These are phyloP conservation scores for Wickerhamomyces mucosus DNA, from an alignment of 805 yeast genomes.

Conservation along the genomic window DNA sequence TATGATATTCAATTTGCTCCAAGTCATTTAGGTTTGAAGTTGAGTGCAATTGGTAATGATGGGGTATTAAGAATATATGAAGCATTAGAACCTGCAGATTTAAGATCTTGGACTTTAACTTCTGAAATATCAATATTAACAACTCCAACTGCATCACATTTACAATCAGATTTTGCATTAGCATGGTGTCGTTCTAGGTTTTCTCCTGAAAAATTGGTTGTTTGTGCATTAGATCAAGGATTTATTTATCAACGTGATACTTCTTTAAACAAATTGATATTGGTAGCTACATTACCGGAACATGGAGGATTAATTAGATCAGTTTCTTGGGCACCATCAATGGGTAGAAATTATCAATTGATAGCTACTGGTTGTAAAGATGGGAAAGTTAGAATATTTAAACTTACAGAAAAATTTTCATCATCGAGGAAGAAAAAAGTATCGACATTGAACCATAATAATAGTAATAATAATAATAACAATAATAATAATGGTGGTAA, in stretches of 20 bases:
- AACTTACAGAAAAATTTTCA: slow-evolving; percentile 39
- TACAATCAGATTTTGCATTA: slow-evolving; percentile 78
- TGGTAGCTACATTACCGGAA: slow-evolving; percentile 63
- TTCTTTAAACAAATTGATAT: slow-evolving; percentile 37
- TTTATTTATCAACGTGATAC: slow-evolving; percentile 55
- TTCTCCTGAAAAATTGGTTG: slow-evolving; percentile 70
- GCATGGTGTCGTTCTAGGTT: slow-evolving; percentile 90
- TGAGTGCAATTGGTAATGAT: slow-evolving; percentile 86
- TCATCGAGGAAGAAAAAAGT: slow-evolving; percentile 3
- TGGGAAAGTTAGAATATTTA: slow-evolving; percentile 82
- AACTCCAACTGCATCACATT: slow-evolving; percentile 66
- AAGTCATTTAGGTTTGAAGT: slow-evolving; percentile 64
- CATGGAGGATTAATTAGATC: slow-evolving; percentile 82
- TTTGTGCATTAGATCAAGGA: slow-evolving; percentile 82
- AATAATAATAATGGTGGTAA: slow-evolving; percentile 6
- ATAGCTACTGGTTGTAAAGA: slow-evolving; percentile 96
- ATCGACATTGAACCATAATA: not conserved
- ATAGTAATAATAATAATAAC: not conserved
- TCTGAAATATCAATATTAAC: slow-evolving; percentile 59
- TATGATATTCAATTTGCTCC: slow-evolving; percentile 91
- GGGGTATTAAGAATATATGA: slow-evolving; percentile 81
- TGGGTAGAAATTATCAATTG: slow-evolving; percentile 82
- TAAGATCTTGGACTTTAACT: slow-evolving; percentile 71
- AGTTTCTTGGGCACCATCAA: slow-evolving; percentile 93
- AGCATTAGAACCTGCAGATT: slow-evolving; percentile 81